Base-by-base conservation (phyloP, 352 stramenopile genomes). In the Globisporangium echinulatum region DNA sequence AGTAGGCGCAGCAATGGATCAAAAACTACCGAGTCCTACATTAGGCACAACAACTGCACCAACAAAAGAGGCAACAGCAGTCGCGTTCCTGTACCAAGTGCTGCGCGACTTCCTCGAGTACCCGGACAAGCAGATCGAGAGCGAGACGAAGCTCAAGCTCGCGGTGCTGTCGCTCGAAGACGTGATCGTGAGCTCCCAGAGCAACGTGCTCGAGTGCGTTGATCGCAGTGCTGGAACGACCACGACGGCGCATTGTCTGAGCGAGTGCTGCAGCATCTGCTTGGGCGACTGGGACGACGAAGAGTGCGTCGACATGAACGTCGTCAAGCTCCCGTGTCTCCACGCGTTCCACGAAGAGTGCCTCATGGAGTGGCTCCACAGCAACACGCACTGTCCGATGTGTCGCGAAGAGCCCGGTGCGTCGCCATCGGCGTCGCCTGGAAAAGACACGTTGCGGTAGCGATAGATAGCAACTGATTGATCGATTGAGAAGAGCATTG, bases 331-430 rank as follows among this genome's bases (percentile, higher is more conserved):
- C 49, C 85, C 85, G 47, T 94, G 85, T 57, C 56, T 87, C 49
- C 85, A 94, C 68, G 82, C 76, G 17, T 94, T 92, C 70, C 85
- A 94, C 70, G 85, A 94, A 56, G 82, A 92, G 33, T 94, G 85
- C 54, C 68, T 94, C 54, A 86, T 94, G 61, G 83, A 91, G 59
- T 94, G 85, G 85, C 68, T 94, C 54, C 80, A 90, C 33, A 77
- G 76, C 60, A 92, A 80, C 69, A 79, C 75, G 1, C 83, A 92
- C 57, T 94, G 85, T 62, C 85, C 85, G 51, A 91, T 94, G 74
- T 94, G 85, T 51, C 81, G 85, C n/a, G 83, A 89, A 53, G 81
- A 92, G 25, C 82, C 85, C 4, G 68, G 67, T n/a, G 51, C 48
- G 4, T 67, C 61, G 39, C 54, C 54, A 7, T 33, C 52, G 4